phyloP scores from a whole-genome alignment of 2,329 filamentous ascomycete genomes.

The Trichoderma asperellum region DNA sequence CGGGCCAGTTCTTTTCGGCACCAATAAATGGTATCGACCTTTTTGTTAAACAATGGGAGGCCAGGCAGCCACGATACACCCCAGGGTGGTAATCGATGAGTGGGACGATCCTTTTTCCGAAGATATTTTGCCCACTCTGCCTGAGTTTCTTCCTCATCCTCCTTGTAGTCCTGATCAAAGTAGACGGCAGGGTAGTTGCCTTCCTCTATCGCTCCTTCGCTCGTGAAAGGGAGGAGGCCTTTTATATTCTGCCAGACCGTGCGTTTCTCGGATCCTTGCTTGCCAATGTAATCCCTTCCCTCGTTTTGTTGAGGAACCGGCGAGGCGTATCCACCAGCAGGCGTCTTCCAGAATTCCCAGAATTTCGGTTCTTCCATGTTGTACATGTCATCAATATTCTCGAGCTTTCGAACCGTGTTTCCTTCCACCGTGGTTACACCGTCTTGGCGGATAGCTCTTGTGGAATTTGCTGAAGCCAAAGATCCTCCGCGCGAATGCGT shows the following conservation, averaged over 20 bases:
- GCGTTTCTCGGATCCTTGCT: conserved; percentile 48
- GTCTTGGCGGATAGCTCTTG: conserved; percentile 32
- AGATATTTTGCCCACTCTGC: conserved; percentile 84
- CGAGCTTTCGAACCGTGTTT: conserved; percentile 58
- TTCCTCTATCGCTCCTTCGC: conserved; percentile 47
- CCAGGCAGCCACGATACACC: conserved; percentile 72
- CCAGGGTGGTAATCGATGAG: conserved; percentile 71
- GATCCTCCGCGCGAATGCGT: conserved; percentile 45
- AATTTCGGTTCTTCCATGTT: conserved; percentile 52
- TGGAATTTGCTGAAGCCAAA: conserved; percentile 46
- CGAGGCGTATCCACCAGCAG: conserved; percentile 62
- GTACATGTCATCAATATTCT: conserved; percentile 55
- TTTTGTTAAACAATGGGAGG: conserved; percentile 79
- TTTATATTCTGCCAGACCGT: conserved; percentile 57
- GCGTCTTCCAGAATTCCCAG: conserved; percentile 69
- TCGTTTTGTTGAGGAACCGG: conserved; percentile 63
- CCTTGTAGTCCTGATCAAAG: conserved; percentile 57
- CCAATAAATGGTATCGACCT: conserved; percentile 94
- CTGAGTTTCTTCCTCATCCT: conserved; percentile 63
- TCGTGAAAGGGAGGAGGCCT: conserved; percentile 53
- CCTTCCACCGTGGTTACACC: conserved; percentile 33
- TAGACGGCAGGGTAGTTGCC: conserved; percentile 66
- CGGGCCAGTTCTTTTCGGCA: conserved; percentile 84
- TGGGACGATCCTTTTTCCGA: conserved; percentile 79
- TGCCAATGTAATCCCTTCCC: conserved; percentile 41